Base-by-base conservation (phyloP, 306 rosid species). In the Fragaria iinumae region DNA sequence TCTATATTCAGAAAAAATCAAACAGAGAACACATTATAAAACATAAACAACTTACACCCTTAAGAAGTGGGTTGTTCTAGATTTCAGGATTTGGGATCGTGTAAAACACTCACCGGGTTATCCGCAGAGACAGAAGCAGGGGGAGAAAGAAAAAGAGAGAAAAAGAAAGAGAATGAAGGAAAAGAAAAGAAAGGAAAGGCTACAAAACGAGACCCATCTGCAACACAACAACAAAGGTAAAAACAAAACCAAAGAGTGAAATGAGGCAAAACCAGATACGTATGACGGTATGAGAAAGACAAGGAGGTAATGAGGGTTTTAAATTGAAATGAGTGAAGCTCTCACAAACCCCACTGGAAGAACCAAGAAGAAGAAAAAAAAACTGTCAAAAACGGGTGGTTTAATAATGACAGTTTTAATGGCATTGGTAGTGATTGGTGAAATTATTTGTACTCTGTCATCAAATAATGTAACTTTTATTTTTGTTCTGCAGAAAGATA, bases 111-210 rank as follows among this genome's bases (percentile, higher is more conserved):
- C 72, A 83, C 87, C 93, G 83, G 80, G 38, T 79, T 78, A 84
- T 83, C 86, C 82, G 91, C 83, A 38, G 70, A 65, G 85, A 84
- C 79, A 93, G 83, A 86, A 83, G 82, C 73, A 80, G 93, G 81
- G 79, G 66, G 36, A 6, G 4, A 29, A 29, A 9, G n/a, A 50
- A 29, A n/a, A 62, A 44, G 18, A 66, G 20, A 65, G 11, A 47
- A 18, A 34, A 29, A 9, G n/a, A 50, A 29, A 32, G 50, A 34
- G 18, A 66, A 20, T 27, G 11, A 47, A 21, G 17, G 43, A 11
- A 29, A 62, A 9, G n/a, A 41, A 43, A 32, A 50, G 29, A 65
- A 16, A 72, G 60, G 41, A 60, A 76, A 49, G 79, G 86, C 69
- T 70, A 87, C 49, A 80, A 79, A 79, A 78, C 57, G 74, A 75